Conservation (phyloP, 2,329 filamentous ascomycete species). For the Penicillium sp. region DNA sequence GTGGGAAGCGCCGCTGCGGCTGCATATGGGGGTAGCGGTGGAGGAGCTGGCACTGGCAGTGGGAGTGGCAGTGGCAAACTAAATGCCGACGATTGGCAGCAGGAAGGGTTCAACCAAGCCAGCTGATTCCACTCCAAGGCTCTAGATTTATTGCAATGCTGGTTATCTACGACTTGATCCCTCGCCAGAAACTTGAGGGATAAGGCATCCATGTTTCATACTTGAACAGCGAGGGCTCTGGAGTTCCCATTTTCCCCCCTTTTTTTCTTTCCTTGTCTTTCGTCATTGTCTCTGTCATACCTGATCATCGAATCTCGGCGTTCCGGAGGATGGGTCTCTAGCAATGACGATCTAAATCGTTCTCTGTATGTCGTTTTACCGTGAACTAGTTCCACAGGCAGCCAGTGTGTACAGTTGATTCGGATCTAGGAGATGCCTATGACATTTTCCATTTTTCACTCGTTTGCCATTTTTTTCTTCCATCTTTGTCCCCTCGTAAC, state of each 20-base stretch:
- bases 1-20: slow-evolving; percentile 42
- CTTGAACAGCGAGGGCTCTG: slow-evolving; percentile 18
- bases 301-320: slow-evolving; percentile 10
- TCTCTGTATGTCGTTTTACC: slow-evolving; percentile 3
- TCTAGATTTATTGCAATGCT: not conserved
- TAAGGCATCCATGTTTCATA: slow-evolving; percentile 8
- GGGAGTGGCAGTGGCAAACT: slow-evolving; percentile 26
- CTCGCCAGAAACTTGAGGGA: no score
- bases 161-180: no score
- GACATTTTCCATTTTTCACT: no score
- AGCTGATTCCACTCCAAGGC: not conserved
- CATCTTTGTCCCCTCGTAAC: no score
- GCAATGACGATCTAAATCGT: slow-evolving; percentile 4
- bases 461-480: no score
- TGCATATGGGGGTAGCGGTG: slow-evolving; percentile 32
- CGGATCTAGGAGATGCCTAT: no score
- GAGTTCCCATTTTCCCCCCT: slow-evolving; percentile 14
- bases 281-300: slow-evolving; percentile 4
- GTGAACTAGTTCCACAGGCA: no score
- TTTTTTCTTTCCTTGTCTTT: slow-evolving; percentile 5
- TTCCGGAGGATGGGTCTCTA: slow-evolving; percentile 7
- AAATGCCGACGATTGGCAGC: slow-evolving; percentile 59
- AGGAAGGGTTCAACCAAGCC: slow-evolving; percentile 54
- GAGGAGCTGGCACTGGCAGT: slow-evolving; percentile 20
- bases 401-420: slow-evolving; percentile 10